Evolutionary conservation across 108 stramenopile genomes (phyloP), one percentile per base, ranked within the genome.

Genomic region (Epipyxis sp.): DNA sequence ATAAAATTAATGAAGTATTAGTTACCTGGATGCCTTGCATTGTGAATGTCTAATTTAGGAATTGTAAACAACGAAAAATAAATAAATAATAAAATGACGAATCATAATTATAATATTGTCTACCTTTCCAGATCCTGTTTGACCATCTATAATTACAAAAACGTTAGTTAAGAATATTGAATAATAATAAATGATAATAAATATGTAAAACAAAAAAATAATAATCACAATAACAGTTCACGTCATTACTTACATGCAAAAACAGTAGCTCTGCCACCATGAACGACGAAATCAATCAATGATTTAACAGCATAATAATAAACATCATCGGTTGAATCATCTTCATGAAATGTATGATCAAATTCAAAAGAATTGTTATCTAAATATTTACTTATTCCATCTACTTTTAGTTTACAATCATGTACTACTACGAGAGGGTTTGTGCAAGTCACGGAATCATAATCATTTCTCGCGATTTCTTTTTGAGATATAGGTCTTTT

Each of bases 331-430:
- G 84, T 85, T 35, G 32, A 30, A 37, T 78, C 81, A 1, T 81
- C 80, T 40, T 85, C 85, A 40, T 59, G 77, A 32, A 85, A 85
- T 44, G 85, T 82, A 83, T 98, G 94, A 84, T 99, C 98, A 76
- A 99, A 95, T 39, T 83, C 81, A 84, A 99, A 99, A 10, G 89
- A 85, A 40, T 86, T 90, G 79, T 96, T 94, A 71, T 96, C 94
- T 40, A 96, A 82, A 81, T 98, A 99, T 85, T 99, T 99, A 61
- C 90, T 90, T 58, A 98, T 98, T 2, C 98, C 97, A 86, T 99
- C 98, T 25, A 99, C 98, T 42, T 90, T 85, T 29, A 94, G 80
- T 81, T 96, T 97, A 72, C 95, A 93, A 71, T 88, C 90, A 79
- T 99, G 98, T 54, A 99, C 94, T 72, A 92, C 91, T 0, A 94